A percentile compares a stretch with the other conserved stretches of the same genome.
These are phyloP conservation scores for Ganoderma multipileum DNA, from an alignment of 1,284 basidiomycete species.

Conservation along the genomic window DNA sequence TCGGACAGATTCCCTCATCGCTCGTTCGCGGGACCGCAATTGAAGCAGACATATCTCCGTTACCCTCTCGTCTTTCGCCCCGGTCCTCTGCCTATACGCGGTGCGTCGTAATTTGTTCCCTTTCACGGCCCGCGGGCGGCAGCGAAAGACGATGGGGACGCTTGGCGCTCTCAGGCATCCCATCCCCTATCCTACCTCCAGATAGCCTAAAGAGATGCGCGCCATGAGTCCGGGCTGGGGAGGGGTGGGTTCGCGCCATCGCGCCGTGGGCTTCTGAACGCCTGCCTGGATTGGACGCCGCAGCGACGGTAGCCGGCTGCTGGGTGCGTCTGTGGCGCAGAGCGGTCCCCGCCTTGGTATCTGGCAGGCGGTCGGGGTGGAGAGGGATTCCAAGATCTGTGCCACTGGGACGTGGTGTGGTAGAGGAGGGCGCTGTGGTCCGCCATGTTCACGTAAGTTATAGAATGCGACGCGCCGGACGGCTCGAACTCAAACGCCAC, in stretches of 20 bases:
- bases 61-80: slow-evolving; percentile 9
- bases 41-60: slow-evolving; percentile 26
- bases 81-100: slow-evolving; percentile 2
- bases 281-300: slow-evolving; percentile 21
- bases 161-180: slow-evolving; percentile 24
- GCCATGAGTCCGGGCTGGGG: slow-evolving; percentile 14
- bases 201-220: slow-evolving; percentile 34
- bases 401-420: slow-evolving; percentile 24
- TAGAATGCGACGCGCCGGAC: slow-evolving; percentile 25
- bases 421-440: slow-evolving; percentile 19
- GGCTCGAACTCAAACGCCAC: slow-evolving; percentile 39
- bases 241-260: slow-evolving; percentile 4
- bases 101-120: not conserved
- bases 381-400: slow-evolving; percentile 24
- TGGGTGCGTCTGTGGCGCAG: slow-evolving; percentile 17
- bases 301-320: slow-evolving; percentile 13
- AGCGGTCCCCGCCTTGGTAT: slow-evolving; percentile 14
- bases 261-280: slow-evolving; percentile 17
- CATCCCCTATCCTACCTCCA: slow-evolving; percentile 16
- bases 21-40: slow-evolving; percentile 31
- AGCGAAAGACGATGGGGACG: slow-evolving; percentile 14
- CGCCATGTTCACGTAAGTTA: slow-evolving; percentile 29
- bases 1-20: slow-evolving; percentile 30
- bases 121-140: slow-evolving; percentile 19
- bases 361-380: slow-evolving; percentile 12